Conservation (phyloP, 176 grass and related monocot species). For the Secale cereale region DNA sequence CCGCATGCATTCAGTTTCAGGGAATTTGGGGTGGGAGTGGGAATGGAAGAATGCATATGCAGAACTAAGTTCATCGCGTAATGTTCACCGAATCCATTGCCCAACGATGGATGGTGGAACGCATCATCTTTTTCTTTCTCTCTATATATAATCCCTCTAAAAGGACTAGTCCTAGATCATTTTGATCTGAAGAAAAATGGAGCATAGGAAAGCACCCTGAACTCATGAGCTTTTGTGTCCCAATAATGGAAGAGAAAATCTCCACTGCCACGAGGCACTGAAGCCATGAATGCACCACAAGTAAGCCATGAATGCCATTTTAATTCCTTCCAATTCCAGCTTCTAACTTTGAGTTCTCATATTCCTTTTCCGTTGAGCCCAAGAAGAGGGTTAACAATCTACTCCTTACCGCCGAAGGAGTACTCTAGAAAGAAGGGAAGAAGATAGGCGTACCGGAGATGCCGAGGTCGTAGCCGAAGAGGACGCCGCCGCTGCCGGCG, state of each 20-base stretch:
- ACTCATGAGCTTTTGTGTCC: neutral
- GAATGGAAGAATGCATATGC: neutral
- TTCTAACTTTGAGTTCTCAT: neutral
- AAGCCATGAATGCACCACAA: neutral
- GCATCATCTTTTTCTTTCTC: neutral
- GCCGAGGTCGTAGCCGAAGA: conserved; percentile 96
- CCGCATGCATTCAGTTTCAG: neutral
- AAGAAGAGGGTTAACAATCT: neutral
- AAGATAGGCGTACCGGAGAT: conserved; percentile 46
- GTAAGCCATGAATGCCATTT: neutral
- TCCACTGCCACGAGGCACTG: neutral
- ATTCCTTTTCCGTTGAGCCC: neutral
- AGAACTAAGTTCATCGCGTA: neutral
- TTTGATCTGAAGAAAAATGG: neutral
- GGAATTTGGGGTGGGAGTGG: neutral
- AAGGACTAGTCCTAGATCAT: neutral
- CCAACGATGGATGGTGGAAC: neutral
- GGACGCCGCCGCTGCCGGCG: conserved; percentile 78
- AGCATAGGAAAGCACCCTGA: neutral
- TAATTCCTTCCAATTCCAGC: neutral
- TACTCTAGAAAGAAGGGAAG: neutral
- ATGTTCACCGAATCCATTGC: neutral
- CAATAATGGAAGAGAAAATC: neutral
- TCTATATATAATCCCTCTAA: neutral
- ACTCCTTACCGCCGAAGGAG: too few species aligned